These are phyloP conservation scores for Solanum virginianum DNA, from an alignment of 257 asterid genomes.

Conservation along the genomic window DNA sequence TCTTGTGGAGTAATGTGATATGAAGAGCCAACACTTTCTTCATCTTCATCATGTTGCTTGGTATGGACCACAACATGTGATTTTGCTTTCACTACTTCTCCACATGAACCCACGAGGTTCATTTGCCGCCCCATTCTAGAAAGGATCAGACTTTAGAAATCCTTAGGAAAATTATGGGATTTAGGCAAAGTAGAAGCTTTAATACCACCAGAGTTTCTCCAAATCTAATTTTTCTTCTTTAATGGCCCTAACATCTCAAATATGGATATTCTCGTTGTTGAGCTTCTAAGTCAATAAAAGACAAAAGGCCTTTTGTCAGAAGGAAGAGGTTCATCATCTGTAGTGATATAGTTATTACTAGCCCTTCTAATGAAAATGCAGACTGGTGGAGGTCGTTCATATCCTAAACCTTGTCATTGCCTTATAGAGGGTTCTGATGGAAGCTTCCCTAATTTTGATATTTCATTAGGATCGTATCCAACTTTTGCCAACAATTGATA, in stretches of 20 bases:
- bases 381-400: background rate
- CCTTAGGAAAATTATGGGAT: no score
- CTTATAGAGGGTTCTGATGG: background rate
- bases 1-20: background rate
- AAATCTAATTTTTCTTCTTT: no score
- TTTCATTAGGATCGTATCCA: background rate
- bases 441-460: background rate
- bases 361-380: background rate
- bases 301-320: background rate
- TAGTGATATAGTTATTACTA: background rate
- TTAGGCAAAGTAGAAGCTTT: background rate
- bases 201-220: background rate
- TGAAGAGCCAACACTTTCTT: background rate
- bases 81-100: background rate
- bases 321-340: background rate
- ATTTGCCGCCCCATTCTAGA: background rate
- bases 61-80: background rate
- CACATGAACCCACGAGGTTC: background rate
- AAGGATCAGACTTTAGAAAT: background rate
- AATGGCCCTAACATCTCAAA: background rate
- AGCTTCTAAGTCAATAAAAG: no score
- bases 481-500: background rate
- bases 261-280: background rate
- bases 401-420: background rate
- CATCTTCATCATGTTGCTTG: background rate